These are phyloP conservation scores for Trichosporon sp. DNA, from an alignment of 1,284 basidiomycete genomes.

Conservation along the genomic window DNA sequence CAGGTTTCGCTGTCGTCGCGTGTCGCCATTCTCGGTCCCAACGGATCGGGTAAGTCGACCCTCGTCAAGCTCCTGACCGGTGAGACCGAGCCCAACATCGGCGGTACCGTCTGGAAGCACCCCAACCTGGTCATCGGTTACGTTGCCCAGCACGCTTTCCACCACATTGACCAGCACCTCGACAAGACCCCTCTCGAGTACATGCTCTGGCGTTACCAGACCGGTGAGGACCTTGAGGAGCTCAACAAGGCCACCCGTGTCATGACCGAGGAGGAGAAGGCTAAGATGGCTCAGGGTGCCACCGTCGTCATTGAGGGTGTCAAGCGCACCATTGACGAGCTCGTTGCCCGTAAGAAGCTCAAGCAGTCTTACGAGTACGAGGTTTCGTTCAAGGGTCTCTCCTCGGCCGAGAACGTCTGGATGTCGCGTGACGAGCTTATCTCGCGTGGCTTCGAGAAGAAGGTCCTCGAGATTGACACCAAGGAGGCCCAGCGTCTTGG, in stretches of 20 bases:
- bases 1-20: slow-evolving; percentile 96
- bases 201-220: slow-evolving; percentile 99
- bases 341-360: slow-evolving; percentile 87
- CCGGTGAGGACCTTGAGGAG: slow-evolving; percentile 96
- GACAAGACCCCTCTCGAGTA: slow-evolving; percentile 98
- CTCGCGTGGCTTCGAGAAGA: slow-evolving; percentile 98
- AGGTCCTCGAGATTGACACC: slow-evolving; percentile 94
- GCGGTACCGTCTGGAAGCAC: slow-evolving; percentile 98
- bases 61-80: slow-evolving; percentile 98
- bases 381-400: slow-evolving; percentile 85
- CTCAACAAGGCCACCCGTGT: slow-evolving; percentile 83
- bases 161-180: slow-evolving; percentile 96
- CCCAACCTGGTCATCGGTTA: slow-evolving; percentile 98
- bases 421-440: slow-evolving; percentile 90
- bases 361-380: slow-evolving; percentile 99
- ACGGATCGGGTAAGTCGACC: slow-evolving; percentile 97
- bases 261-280: slow-evolving; percentile 77
- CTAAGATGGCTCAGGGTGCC: slow-evolving; percentile 96
- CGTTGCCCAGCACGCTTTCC: slow-evolving; percentile 97
- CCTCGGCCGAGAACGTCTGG: slow-evolving; percentile 95
- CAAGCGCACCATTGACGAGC: slow-evolving; percentile 92
- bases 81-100: slow-evolving; percentile 93
- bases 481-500: slow-evolving; percentile 95
- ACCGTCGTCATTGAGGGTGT: slow-evolving; percentile 82
- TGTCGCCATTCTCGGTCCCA: slow-evolving; percentile 93